phyloP scores from a whole-genome alignment of 331 rosid genomes.

The Malus hybrid region DNA sequence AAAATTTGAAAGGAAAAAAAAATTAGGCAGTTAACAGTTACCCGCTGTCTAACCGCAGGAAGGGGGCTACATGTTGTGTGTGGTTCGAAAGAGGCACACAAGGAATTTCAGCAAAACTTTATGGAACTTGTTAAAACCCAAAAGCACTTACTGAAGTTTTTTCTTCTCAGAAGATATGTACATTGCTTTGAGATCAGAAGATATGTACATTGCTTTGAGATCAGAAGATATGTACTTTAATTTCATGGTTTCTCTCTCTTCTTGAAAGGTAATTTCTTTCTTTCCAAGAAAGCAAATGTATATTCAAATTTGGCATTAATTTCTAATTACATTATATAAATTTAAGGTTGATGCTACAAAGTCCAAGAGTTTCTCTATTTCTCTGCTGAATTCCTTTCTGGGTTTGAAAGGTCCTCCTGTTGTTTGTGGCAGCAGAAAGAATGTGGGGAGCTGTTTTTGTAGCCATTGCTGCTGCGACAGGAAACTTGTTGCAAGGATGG shows the following conservation, averaged over 20 bases:
- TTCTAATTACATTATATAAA: neutral
- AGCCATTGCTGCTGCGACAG: conserved; percentile 22
- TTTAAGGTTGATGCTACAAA: conserved; percentile 2
- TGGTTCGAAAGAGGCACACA: conserved; percentile 2
- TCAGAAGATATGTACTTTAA: neutral
- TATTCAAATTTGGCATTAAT: neutral
- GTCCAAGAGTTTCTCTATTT: neutral
- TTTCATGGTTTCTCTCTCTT: neutral
- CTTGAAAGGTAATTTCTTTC: neutral
- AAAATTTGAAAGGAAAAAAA: neutral
- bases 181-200: too few relatives aligned
- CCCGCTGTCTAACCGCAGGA: neutral
- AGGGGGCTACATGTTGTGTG: conserved; percentile 10
- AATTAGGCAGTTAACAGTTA: neutral
- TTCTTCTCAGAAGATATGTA: neutral
- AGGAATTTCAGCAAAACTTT: neutral
- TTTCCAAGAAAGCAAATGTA: neutral
- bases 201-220: neutral
- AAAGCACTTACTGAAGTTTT: neutral
- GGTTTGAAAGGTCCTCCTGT: too few relatives aligned
- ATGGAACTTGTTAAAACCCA: neutral
- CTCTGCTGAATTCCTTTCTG: neutral
- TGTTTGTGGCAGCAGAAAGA: neutral
- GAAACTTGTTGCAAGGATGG: conserved; percentile 28
- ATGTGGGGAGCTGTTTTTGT: conserved; percentile 22